Percentiles rank a stretch among this genome's conserved stretches.
phyloP scores from a whole-genome alignment of 345 rosid species.

The Gossypium mustelinum region DNA sequence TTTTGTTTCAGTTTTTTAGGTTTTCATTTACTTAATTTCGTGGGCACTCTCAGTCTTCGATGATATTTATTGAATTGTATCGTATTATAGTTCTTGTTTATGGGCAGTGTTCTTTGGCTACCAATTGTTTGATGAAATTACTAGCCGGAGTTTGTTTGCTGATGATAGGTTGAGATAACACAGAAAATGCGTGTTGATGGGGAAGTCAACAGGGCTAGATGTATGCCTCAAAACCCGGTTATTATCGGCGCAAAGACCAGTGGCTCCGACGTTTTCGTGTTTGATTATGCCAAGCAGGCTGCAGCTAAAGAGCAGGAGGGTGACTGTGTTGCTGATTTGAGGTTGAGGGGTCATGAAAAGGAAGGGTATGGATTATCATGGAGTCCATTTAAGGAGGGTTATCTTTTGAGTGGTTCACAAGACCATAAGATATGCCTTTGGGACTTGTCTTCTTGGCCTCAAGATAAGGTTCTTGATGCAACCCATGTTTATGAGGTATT shows the following conservation, averaged over 20 bases:
- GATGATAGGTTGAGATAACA: slow-evolving; percentile 61
- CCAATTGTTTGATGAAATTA: slow-evolving; percentile 22
- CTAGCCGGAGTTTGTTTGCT: slow-evolving; percentile 18
- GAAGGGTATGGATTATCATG: slow-evolving; percentile 96
- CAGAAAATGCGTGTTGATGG: slow-evolving; percentile 82
- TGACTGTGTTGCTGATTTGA: slow-evolving; percentile 72
- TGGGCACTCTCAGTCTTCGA: slow-evolving; percentile 13
- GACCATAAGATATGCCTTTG: slow-evolving; percentile 83
- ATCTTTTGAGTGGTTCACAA: slow-evolving; percentile 86
- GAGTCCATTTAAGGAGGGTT: slow-evolving; percentile 81
- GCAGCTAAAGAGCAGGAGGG: slow-evolving; percentile 32
- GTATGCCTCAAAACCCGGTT: slow-evolving; percentile 78
- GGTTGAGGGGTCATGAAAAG: slow-evolving; percentile 79
- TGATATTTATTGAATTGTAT: slow-evolving; percentile 9
- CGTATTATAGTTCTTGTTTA: neutral
- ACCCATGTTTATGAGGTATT: slow-evolving; percentile 68
- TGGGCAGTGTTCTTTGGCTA: neutral
- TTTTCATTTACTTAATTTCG: neutral
- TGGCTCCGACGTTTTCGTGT: slow-evolving; percentile 68
- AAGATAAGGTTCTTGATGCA: slow-evolving; percentile 58
- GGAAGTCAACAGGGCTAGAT: slow-evolving; percentile 86
- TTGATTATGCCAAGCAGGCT: slow-evolving; percentile 59
- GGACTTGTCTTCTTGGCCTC: slow-evolving; percentile 61
- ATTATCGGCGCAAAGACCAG: slow-evolving; percentile 78
- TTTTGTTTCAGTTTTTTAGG: neutral